Conservation (phyloP, 331 rosid species). For the Quercus lobata region DNA sequence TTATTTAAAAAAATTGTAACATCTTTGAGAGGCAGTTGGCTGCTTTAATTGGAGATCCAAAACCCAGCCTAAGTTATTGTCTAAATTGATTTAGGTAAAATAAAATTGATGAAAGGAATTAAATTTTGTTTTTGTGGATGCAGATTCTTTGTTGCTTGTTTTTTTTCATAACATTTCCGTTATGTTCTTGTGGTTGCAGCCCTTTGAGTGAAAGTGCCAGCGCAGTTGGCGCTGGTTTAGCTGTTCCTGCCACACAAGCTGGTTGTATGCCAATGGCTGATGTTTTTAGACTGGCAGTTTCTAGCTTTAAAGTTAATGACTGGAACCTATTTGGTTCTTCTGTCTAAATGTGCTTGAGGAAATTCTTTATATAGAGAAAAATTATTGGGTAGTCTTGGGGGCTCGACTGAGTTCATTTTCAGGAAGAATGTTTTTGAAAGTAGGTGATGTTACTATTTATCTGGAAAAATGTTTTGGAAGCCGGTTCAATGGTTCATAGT, state of each 20-base stretch:
- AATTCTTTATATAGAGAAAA: neutral
- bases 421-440: neutral
- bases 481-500: too few relatives aligned
- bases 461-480: neutral
- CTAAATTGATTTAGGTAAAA: neutral
- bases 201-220: conserved; percentile 82
- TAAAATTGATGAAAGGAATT: neutral
- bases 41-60: neutral
- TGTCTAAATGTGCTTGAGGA: conserved; percentile 11
- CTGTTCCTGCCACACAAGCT: conserved; percentile 65
- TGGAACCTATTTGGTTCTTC: conserved; percentile 60
- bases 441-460: neutral
- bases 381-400: neutral
- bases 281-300: conserved; percentile 56
- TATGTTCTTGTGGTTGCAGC: conserved; percentile 38
- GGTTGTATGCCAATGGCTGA: conserved; percentile 76
- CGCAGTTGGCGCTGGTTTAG: conserved; percentile 64
- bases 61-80: neutral
- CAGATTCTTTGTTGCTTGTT: neutral
- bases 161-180: neutral
- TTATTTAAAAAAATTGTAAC: neutral
- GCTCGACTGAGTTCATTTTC: neutral
- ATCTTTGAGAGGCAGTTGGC: neutral
- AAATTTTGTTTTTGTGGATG: neutral
- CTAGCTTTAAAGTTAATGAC: conserved; percentile 71